phyloP scores from a whole-genome alignment of 2,329 filamentous ascomycete genomes.

The Fusarium sp. region DNA sequence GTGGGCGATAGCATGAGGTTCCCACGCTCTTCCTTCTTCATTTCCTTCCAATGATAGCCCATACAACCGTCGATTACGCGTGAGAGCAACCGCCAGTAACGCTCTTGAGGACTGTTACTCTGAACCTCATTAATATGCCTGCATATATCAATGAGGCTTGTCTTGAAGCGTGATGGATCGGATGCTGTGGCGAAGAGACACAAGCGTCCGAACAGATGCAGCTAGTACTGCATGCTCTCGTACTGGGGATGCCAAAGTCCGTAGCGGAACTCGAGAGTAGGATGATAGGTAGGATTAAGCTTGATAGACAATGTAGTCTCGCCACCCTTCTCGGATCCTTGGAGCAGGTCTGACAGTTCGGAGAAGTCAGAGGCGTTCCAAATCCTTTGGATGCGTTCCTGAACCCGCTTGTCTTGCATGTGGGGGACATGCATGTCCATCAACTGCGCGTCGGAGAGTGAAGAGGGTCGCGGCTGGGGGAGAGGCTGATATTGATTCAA shows the following conservation, averaged over 20 bases:
- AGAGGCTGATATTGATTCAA: constrained; percentile 2
- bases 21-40: too few species aligned
- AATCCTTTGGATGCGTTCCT: constrained; percentile 31
- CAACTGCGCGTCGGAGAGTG: not conserved
- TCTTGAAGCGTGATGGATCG: constrained; percentile 6
- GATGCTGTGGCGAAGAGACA: constrained; percentile 20
- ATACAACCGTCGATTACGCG: too few species aligned
- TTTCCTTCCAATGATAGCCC: too few species aligned
- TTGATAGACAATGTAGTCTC: constrained; percentile 23
- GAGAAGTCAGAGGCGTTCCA: constrained; percentile 12
- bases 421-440: constrained; percentile 21
- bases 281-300: not conserved
- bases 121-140: too few species aligned
- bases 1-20: too few species aligned
- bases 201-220: constrained; percentile 26
- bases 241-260: constrained; percentile 27
- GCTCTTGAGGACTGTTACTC: too few species aligned
- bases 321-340: constrained; percentile 2
- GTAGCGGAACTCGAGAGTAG: constrained; percentile 25
- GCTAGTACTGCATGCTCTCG: constrained; percentile 28
- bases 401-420: constrained; percentile 10
- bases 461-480: constrained; percentile 1
- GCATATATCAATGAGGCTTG: too few species aligned
- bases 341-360: constrained; percentile 18
- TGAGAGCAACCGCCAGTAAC: too few species aligned